phyloP scores from a whole-genome alignment of 495 filamentous ascomycete genomes.

The Aspergillus carlsbadensis region DNA sequence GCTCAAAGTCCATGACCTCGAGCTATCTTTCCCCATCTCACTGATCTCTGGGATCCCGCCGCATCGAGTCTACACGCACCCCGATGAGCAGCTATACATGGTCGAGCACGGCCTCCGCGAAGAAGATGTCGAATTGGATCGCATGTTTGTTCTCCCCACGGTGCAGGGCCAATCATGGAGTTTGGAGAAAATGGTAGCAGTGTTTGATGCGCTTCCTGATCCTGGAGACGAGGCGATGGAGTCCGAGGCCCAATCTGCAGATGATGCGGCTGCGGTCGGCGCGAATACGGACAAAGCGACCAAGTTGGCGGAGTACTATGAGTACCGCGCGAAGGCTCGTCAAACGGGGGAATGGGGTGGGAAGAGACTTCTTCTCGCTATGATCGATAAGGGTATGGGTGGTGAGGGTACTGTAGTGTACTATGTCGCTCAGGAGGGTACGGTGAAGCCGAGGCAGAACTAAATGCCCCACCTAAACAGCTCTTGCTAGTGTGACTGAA shows the following conservation, averaged over 20 bases:
- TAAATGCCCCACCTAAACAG: conserved; percentile 34
- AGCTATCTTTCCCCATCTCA: conserved; percentile 42
- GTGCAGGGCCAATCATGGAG: conserved; percentile 82
- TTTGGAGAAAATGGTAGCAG: conserved; percentile 66
- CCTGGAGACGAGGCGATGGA: conserved; percentile 15
- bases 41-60: conserved; percentile 89
- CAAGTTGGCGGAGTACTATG: conserved; percentile 38
- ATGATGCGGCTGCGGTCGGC: conserved; percentile 11
- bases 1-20: conserved; percentile 56
- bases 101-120: conserved; percentile 55
- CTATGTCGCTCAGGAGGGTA: conserved; percentile 91
- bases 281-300: conserved; percentile 27
- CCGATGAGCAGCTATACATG: conserved; percentile 84
- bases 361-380: conserved; percentile 80
- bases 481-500: conserved; percentile 1
- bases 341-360: conserved; percentile 40
- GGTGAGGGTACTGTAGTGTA: conserved; percentile 93
- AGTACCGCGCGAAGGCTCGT: conserved; percentile 32
- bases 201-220: conserved; percentile 73
- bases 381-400: conserved; percentile 57
- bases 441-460: conserved; percentile 95
- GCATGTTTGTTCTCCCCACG: conserved; percentile 86
- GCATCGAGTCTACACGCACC: conserved; percentile 82
- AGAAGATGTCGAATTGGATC: conserved; percentile 52
- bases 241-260: conserved; percentile 5